These are phyloP conservation scores for Eucalyptus leucophloia DNA, from an alignment of 345 rosid species.

Conservation along the genomic window DNA sequence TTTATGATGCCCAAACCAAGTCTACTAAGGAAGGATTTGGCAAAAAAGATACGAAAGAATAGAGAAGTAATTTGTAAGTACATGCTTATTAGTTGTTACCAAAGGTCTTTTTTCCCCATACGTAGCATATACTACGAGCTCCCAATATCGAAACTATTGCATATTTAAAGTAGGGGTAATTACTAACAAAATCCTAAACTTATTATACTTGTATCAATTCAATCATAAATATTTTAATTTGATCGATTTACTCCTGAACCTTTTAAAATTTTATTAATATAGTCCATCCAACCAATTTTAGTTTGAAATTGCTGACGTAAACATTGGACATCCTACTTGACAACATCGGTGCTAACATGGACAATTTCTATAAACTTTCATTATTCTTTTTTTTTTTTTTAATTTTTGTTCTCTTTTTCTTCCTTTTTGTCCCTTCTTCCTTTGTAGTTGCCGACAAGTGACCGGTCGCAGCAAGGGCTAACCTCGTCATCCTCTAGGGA, in stretches of 20 bases:
- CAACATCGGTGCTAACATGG: no score
- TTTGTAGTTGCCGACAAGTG: rapidly evolving
- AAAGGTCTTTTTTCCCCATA: not conserved
- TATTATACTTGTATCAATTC: not conserved
- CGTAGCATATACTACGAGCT: not conserved
- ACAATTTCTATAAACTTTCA: no score
- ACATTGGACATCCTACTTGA: not conserved
- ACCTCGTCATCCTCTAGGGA: no score
- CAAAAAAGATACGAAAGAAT: not conserved
- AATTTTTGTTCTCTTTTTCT: not conserved
- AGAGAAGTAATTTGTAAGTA: not conserved
- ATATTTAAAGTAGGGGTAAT: not conserved
- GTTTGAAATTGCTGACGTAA: rapidly evolving
- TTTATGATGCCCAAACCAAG: not conserved
- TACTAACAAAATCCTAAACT: not conserved
- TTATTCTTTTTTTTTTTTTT: no score
- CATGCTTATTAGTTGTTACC: not conserved
- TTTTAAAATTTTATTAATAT: not conserved
- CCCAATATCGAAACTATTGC: not conserved
- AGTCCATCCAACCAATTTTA: not conserved
- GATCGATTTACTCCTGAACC: not conserved
- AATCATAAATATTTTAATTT: not conserved
- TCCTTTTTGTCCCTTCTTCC: not conserved
- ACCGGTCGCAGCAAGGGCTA: rapidly evolving
- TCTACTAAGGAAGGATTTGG: not conserved